Percentiles rank a stretch among this genome's conserved stretches.
These are phyloP conservation scores for Suillus hirtellus DNA, from an alignment of 768 basidiomycete genomes.

Conservation along the genomic window DNA sequence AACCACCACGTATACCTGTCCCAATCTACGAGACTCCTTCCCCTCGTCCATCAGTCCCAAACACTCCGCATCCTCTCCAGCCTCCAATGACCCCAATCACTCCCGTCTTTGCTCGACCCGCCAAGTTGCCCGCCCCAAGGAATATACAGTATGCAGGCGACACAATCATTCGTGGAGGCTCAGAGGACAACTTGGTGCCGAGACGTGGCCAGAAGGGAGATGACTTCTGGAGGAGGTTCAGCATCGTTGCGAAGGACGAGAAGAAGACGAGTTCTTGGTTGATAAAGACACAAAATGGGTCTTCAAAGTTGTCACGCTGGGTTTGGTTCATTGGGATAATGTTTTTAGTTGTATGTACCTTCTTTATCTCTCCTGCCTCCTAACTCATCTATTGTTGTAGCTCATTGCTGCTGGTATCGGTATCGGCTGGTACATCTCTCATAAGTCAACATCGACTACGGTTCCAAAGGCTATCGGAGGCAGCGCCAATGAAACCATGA, in stretches of 20 bases:
- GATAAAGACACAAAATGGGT: slow-evolving; percentile 56
- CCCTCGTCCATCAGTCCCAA: slow-evolving; percentile 42
- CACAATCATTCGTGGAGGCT: slow-evolving; percentile 65
- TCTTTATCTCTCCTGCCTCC: neutral
- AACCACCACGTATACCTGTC: slow-evolving; percentile 28
- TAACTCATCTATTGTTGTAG: slow-evolving; percentile 25
- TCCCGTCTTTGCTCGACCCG: slow-evolving; percentile 73
- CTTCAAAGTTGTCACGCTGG: slow-evolving; percentile 58
- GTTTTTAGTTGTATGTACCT: slow-evolving; percentile 49
- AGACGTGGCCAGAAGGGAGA: slow-evolving; percentile 73
- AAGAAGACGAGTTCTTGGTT: slow-evolving; percentile 66
- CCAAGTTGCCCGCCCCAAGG: slow-evolving; percentile 34
- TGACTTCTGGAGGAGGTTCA: slow-evolving; percentile 86
- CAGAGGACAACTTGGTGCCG: slow-evolving; percentile 68
- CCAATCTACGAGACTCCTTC: slow-evolving; percentile 34
- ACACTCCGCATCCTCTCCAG: slow-evolving; percentile 69
- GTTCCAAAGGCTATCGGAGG: slow-evolving; percentile 68
- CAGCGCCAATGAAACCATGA: slow-evolving; percentile 45
- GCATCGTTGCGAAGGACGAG: slow-evolving; percentile 77
- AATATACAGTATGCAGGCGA: slow-evolving; percentile 51
- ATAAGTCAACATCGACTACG: slow-evolving; percentile 48
- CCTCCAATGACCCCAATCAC: slow-evolving; percentile 79
- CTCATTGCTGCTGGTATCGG: slow-evolving; percentile 57
- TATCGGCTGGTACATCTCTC: slow-evolving; percentile 59
- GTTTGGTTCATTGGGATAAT: slow-evolving; percentile 69